phyloP scores from a whole-genome alignment of 805 yeast genomes.

The Ogataea trehaloabstinens region DNA sequence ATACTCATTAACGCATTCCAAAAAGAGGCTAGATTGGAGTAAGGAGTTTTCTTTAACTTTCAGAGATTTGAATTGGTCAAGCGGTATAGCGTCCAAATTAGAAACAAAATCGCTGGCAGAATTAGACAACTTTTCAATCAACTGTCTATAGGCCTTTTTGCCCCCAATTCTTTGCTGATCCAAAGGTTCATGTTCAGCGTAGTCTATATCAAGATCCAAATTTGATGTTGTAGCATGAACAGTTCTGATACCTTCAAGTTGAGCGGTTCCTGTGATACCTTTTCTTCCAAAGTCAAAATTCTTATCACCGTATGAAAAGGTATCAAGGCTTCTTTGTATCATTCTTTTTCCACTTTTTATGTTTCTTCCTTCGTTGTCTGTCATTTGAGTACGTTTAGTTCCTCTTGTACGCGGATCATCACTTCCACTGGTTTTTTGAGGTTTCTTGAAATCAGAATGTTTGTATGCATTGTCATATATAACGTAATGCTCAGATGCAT shows the following conservation, averaged over 20 bases:
- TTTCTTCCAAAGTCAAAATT: constrained; percentile 24
- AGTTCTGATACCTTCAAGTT: constrained; percentile 21
- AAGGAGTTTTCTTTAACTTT: constrained; percentile 13
- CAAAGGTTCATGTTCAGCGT: neutral
- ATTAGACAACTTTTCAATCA: constrained; percentile 4
- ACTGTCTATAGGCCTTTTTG: neutral
- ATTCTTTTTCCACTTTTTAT: no score
- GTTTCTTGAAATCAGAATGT: no score
- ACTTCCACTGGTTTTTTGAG: no score
- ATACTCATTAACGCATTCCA: constrained; percentile 14
- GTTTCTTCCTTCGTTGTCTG: no score
- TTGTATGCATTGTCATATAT: no score
- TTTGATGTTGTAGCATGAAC: neutral
- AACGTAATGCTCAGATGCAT: no score
- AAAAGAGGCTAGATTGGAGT: constrained; percentile 15
- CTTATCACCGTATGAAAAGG: no score
- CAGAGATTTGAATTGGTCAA: constrained; percentile 7
- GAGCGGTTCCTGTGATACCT: constrained; percentile 25
- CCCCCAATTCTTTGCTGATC: neutral
- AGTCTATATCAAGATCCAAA: neutral
- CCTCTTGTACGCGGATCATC: no score
- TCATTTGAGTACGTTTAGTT: no score
- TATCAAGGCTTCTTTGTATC: no score
- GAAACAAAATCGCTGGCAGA: constrained; percentile 1
- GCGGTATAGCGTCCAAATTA: neutral